Base-by-base conservation (phyloP, 768 basidiomycete genomes). In the Mycena capillaripes region DNA sequence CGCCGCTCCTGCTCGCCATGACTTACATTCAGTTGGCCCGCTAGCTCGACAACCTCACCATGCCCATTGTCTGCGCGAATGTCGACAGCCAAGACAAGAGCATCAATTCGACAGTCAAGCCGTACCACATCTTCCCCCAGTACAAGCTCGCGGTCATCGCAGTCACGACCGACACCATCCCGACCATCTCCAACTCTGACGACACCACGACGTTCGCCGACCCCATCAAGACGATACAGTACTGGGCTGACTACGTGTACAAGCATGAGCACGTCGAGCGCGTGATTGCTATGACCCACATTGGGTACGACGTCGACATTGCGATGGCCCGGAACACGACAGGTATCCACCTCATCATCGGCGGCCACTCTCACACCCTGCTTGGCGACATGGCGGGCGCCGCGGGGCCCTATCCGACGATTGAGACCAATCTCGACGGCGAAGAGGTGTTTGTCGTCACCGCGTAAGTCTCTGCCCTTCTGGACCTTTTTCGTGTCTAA, bases 381-480 rank as follows among this genome's bases (percentile, higher is more conserved):
- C 78, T 87, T 21, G 86, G 85, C 27, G 81, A 85, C 56, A 79
- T 85, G 69, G 76, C 80, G 25, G 82, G 79, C 32, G 83, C 83
- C 14, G 77, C 77, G 34, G 87, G 87, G 12, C 78, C 81, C 7
- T 88, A 87, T 71, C 87, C 86, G 4, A 88, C 87, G 8, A 83
- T 86, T 36, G 81, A 75, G 56, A 80, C 77, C 46, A 88, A 87
- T 75, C 76, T 81, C 23, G 82, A 84, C 57, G 84, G 86, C 11
- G 85, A 88, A 23, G 86, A 86, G 53, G 86, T 88, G 21, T 85
- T 84, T 69, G 81, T 88, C n/a, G 84, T 87, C 62, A 86, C 85
- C 0, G 81, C 85, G 63, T 76, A 66, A 42, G 75, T 4, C 11
- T 5, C 55, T 25, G n/a, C 23, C 30, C 30, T 11, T 6, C 7